Evolutionary conservation across 1,139 yeast genomes (phyloP), one percentile per base, ranked within the genome.

Genomic region (Taphrina populina): DNA sequence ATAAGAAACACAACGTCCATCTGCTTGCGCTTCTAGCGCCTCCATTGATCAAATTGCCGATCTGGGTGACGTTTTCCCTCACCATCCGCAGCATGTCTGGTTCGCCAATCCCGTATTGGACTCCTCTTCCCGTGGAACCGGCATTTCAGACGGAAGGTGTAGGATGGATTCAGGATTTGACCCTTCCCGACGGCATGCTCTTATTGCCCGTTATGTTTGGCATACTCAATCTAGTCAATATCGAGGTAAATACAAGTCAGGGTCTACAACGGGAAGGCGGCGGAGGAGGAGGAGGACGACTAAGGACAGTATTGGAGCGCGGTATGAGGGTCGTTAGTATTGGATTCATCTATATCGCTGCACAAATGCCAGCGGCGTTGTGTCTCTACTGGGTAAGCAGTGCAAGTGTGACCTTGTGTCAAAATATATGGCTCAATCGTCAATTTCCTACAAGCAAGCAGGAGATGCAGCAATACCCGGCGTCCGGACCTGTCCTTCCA

Each of bases 291-390:
- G 10, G 21, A 7, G 44, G 46, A 17, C n/a, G 35, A 15, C n/a
- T 39, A 17, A 30, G 46, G 27, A 30, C 24, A 3, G 33, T 23
- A 39, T 23, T 49, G 10, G 39, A 23, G 39, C 10, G 36, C 11
- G 37, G 30, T 24, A 37, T 49, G 54, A 32, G 46, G n/a, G 3
- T 49, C 11, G 44, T 49, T 11, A 33, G 39, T 29, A 23, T 49
- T 21, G 32, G 19, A 11, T 26, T 49, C 29, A 49, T 49, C 3
- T 46, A 45, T 2, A 39, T 49, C 7, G 54, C 54, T 3, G 54
- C 46, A 4, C 54, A 49, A 23, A 49, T 49, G 54, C 54, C 54
- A 4, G 54, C 54, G 8, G 54, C 54, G n/a, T 13, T 49, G 13
- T 49, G 54, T 39, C 46, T 49, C 6, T 49, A 49, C 34, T 49